Conservation (phyloP, 495 filamentous ascomycete species). For the Cercophora samala region DNA sequence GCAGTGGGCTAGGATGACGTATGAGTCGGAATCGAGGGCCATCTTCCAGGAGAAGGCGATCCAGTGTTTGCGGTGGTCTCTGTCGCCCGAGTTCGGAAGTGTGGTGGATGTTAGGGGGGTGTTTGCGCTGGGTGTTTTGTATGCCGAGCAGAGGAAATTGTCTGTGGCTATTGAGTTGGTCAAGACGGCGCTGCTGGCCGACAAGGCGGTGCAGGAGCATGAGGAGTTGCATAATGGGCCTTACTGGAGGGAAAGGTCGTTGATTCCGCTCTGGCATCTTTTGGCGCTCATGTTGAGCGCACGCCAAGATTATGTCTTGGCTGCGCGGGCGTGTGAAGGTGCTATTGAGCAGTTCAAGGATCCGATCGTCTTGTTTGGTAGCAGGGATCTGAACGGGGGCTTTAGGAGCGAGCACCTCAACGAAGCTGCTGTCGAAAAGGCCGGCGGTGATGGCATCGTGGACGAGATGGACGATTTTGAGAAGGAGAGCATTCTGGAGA, state of each 20-base stretch:
- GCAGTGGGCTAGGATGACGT: constrained; percentile 78
- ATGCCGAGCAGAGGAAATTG: constrained; percentile 78
- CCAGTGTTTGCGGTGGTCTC: constrained; percentile 64
- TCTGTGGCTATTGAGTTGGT: constrained; percentile 72
- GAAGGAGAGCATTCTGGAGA: constrained; percentile 76
- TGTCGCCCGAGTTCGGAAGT: constrained; percentile 60
- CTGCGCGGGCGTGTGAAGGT: constrained; percentile 76
- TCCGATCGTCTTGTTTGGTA: constrained; percentile 55
- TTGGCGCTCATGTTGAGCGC: constrained; percentile 82
- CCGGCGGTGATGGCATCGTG: constrained; percentile 51
- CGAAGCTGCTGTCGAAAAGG: constrained; percentile 37
- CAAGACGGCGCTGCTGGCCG: constrained; percentile 53
- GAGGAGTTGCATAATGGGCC: constrained; percentile 39
- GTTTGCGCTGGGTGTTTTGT: constrained; percentile 72
- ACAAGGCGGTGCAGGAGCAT: constrained; percentile 34
- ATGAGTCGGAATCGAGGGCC: constrained; percentile 62
- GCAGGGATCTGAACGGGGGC: constrained; percentile 40
- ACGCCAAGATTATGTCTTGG: constrained; percentile 76
- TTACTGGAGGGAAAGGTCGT: constrained; percentile 51
- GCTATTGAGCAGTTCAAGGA: constrained; percentile 82
- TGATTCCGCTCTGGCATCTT: constrained; percentile 78
- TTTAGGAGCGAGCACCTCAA: constrained; percentile 56
- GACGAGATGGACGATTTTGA: constrained; percentile 73
- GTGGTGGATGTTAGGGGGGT: constrained; percentile 64
- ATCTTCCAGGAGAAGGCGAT: constrained; percentile 71